phyloP scores from a whole-genome alignment of 2,329 filamentous ascomycete genomes.

The Zymoseptoria ardabiliae region DNA sequence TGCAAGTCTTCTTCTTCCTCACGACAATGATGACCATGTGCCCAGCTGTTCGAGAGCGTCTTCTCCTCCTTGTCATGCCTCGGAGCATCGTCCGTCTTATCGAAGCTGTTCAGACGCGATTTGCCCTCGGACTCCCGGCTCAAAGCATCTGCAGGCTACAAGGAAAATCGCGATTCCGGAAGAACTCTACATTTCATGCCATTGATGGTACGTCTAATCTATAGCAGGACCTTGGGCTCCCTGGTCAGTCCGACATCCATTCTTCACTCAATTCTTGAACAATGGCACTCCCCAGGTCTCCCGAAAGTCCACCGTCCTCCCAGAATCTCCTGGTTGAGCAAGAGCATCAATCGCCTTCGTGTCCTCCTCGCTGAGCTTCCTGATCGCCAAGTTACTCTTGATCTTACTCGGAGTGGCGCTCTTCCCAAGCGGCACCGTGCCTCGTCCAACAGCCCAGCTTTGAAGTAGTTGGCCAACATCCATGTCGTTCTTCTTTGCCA shows the following conservation, averaged over 20 bases:
- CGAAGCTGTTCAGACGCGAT: not conserved
- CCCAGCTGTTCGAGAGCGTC: not conserved
- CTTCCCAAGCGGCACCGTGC: conserved; percentile 49
- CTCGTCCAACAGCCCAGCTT: conserved; percentile 49
- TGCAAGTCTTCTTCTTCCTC: not conserved
- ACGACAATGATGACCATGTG: not conserved
- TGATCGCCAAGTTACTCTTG: conserved; percentile 20
- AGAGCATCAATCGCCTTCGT: conserved; percentile 34
- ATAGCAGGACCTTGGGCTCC: not conserved
- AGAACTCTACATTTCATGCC: not conserved
- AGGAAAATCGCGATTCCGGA: not conserved
- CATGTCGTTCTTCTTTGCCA: conserved; percentile 55
- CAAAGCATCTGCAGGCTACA: not conserved
- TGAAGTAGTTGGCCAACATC: conserved; percentile 51
- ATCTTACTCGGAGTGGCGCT: conserved; percentile 48
- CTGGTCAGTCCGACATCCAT: not conserved
- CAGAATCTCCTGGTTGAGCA: conserved; percentile 26
- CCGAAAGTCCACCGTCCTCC: conserved; percentile 20
- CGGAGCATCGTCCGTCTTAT: too few species aligned
- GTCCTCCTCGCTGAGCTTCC: conserved; percentile 31
- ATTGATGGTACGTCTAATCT: not conserved
- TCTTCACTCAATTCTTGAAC: conserved; percentile 6
- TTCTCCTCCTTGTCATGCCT: too few species aligned
- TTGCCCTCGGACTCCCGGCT: not conserved
- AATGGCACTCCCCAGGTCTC: conserved; percentile 17